Conservation (phyloP, 768 basidiomycete genomes). For the Auricularia heimuer region DNA sequence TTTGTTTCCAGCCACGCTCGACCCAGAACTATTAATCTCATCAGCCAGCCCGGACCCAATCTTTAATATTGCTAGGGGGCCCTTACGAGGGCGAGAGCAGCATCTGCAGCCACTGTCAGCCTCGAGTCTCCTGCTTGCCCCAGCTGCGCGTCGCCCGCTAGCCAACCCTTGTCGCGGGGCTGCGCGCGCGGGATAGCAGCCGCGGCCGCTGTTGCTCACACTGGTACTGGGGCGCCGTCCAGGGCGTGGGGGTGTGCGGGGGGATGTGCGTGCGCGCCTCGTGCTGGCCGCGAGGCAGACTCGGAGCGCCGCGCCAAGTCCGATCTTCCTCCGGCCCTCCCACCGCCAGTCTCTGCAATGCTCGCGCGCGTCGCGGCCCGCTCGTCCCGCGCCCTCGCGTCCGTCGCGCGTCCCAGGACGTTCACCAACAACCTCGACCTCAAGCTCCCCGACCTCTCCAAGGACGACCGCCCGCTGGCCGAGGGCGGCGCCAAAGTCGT, state of each 20-base stretch:
- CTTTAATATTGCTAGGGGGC: not conserved
- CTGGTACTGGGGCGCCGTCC: no score
- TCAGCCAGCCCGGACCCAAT: no score
- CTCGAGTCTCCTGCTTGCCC: not conserved
- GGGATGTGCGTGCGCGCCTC: not conserved
- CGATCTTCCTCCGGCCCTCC: not conserved
- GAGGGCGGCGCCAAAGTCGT: conserved; percentile 44
- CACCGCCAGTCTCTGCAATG: not conserved
- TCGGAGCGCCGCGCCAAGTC: not conserved
- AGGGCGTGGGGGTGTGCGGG: no score
- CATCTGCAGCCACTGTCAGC: not conserved
- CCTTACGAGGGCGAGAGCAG: not conserved
- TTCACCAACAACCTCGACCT: conserved; percentile 28
- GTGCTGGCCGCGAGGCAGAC: not conserved
- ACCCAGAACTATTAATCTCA: no score
- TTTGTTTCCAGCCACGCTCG: not conserved
- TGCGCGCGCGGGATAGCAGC: no score
- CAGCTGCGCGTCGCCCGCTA: no score
- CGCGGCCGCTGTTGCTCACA: no score
- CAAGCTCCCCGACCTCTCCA: conserved; percentile 45
- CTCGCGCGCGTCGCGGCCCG: not conserved
- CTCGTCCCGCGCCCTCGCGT: conserved; percentile 20
- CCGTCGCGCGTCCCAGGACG: conserved; percentile 18
- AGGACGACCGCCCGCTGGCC: conserved; percentile 27
- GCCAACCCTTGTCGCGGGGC: not conserved